These are phyloP conservation scores for Ophiorrhiza pumila DNA, from an alignment of 257 asterid species.

Conservation along the genomic window DNA sequence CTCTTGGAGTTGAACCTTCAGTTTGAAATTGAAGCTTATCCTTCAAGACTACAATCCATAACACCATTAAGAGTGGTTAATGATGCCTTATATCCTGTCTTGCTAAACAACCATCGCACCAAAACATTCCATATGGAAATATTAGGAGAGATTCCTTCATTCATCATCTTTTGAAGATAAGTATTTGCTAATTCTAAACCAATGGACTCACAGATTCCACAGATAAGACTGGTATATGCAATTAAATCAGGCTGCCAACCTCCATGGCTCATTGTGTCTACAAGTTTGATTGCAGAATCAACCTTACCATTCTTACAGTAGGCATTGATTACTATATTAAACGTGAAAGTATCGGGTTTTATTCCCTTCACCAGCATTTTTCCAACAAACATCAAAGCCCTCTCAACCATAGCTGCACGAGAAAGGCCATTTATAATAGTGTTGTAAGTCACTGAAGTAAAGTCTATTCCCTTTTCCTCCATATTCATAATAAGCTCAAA, in stretches of 20 bases:
- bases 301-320: constrained; percentile 55
- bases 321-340: constrained; percentile 54
- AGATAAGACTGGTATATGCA: constrained; percentile 55
- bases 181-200: constrained; percentile 44
- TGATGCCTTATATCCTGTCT: constrained; percentile 38
- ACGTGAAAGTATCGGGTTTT: constrained; percentile 50
- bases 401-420: constrained; percentile 40
- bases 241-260: constrained; percentile 52
- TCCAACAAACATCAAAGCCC: constrained; percentile 49
- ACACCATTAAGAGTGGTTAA: constrained; percentile 37
- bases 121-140: constrained; percentile 60
- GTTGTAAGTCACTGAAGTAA: constrained; percentile 62
- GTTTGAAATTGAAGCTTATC: background rate
- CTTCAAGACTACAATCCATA: constrained; percentile 19
- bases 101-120: constrained; percentile 56
- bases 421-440: constrained; percentile 57
- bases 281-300: constrained; percentile 40
- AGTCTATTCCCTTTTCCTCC: constrained; percentile 49
- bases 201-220: constrained; percentile 40
- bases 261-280: constrained; percentile 43
- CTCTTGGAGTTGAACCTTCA: background rate
- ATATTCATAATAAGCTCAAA: constrained; percentile 53
- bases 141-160: constrained; percentile 60
- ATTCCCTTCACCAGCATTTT: constrained; percentile 62
- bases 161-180: constrained; percentile 55